Evolutionary conservation across 176 grass and related monocot genomes (phyloP).

Genomic region (Zoysia japonica): DNA sequence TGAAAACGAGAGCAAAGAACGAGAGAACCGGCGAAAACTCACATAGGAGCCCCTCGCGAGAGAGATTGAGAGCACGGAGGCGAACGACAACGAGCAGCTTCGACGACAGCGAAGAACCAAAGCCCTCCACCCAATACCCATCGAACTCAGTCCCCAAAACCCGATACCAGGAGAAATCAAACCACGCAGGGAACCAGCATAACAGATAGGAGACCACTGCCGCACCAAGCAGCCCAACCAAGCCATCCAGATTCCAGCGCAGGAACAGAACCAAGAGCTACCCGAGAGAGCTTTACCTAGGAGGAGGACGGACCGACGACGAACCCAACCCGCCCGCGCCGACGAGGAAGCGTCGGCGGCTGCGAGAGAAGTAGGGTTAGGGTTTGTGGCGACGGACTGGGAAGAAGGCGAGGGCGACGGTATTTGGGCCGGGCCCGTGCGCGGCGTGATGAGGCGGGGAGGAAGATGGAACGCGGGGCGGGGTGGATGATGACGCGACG

Average conservation of each 20-base stretch:
- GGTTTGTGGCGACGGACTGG: conserved; percentile 37
- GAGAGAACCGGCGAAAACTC: not conserved
- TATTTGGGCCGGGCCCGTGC: conserved; percentile 56
- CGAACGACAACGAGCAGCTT: conserved; percentile 7
- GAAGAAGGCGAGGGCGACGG: conserved; percentile 10
- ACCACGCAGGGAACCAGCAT: not conserved
- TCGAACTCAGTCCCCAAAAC: not conserved
- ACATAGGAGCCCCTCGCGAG: not conserved
- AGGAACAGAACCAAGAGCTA: conserved; percentile 9
- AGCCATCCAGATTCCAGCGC: not conserved
- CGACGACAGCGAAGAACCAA: not conserved
- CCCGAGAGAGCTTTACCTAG: conserved; percentile 11
- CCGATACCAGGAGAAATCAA: not conserved
- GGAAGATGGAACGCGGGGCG: not conserved
- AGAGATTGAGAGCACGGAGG: not conserved
- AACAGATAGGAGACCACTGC: not conserved
- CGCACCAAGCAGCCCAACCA: not conserved
- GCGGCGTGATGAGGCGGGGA: conserved; percentile 28
- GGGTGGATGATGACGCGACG: conserved; percentile 1
- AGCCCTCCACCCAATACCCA: conserved; percentile 15
- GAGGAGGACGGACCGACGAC: not conserved
- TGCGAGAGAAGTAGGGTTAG: conserved; percentile 50
- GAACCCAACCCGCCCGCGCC: not conserved
- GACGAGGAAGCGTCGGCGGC: conserved; percentile 3
- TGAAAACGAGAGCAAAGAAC: conserved; percentile 10